These are phyloP conservation scores for Breviolum minutum DNA, from an alignment of 73 alveolate species.

Conservation along the genomic window DNA sequence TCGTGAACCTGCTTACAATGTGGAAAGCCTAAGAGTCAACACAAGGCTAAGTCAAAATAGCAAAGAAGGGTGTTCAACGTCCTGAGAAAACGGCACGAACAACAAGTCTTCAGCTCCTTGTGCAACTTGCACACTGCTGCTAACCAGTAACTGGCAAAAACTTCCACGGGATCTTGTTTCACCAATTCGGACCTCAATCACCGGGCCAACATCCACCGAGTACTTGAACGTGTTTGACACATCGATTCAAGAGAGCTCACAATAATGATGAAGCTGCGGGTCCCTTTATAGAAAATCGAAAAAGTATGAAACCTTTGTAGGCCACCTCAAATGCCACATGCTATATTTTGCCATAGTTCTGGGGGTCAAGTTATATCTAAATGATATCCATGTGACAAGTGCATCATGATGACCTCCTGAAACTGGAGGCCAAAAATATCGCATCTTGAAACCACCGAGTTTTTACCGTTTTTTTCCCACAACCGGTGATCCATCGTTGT, in stretches of 20 bases:
- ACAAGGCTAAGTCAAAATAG: no score
- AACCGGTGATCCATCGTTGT: neutral
- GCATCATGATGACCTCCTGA: no score
- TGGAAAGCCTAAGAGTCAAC: neutral
- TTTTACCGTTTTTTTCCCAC: neutral
- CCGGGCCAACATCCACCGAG: neutral
- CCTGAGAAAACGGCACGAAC: neutral
- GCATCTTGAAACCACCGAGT: no score
- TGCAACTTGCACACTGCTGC: constrained; percentile 86
- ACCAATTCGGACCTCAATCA: constrained; percentile 47
- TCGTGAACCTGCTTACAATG: neutral
- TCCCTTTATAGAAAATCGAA: neutral
- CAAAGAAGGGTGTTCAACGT: neutral
- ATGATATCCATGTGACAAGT: no score
- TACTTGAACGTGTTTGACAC: no score
- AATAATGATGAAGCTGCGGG: neutral
- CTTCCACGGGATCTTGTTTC: constrained; percentile 87
- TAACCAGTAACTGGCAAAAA: constrained; percentile 73
- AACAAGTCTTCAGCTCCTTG: constrained; percentile 11
- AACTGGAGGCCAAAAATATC: no score
- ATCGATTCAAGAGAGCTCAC: no score
- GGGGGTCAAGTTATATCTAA: no score
- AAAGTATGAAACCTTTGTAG: neutral
- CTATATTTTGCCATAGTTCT: no score
- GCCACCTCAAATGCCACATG: neutral